Conservation (phyloP, 371 early-diverging fungal species). For the Mucor velutinosus region DNA sequence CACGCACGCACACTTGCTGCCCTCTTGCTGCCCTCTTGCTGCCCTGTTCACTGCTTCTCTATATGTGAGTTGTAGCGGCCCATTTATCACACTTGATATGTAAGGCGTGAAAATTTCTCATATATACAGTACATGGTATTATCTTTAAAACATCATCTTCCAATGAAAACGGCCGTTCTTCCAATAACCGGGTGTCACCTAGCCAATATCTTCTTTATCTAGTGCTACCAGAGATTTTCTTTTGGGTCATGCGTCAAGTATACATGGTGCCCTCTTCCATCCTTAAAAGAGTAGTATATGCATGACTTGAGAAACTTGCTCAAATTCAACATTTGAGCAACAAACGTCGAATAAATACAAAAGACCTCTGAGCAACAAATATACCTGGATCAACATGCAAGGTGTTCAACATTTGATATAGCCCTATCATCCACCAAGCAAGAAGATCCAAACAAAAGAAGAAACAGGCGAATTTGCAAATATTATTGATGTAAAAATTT, state of each 20-base stretch:
- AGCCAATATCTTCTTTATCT: conserved; percentile 19
- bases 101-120: neutral
- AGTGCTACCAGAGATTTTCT: conserved; percentile 10
- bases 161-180: neutral
- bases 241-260: conserved; percentile 11
- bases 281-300: conserved; percentile 4
- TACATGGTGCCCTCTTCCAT: conserved; percentile 1
- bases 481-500: conserved; percentile 15
- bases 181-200: conserved; percentile 14
- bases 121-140: neutral
- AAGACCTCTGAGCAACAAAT: neutral
- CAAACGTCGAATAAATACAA: neutral
- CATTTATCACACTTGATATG: neutral
- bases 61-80: neutral
- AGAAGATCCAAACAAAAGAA: neutral
- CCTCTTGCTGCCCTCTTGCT: neutral
- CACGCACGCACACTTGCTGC: neutral
- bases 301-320: neutral
- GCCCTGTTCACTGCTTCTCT: neutral
- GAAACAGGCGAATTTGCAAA: neutral
- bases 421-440: neutral
- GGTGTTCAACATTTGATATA: neutral
- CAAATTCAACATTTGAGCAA: neutral
- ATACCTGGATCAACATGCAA: neutral
- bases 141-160: conserved; percentile 5